These are phyloP conservation scores for Lithohypha guttulata DNA, from an alignment of 2,329 filamentous ascomycete genomes.

Conservation along the genomic window DNA sequence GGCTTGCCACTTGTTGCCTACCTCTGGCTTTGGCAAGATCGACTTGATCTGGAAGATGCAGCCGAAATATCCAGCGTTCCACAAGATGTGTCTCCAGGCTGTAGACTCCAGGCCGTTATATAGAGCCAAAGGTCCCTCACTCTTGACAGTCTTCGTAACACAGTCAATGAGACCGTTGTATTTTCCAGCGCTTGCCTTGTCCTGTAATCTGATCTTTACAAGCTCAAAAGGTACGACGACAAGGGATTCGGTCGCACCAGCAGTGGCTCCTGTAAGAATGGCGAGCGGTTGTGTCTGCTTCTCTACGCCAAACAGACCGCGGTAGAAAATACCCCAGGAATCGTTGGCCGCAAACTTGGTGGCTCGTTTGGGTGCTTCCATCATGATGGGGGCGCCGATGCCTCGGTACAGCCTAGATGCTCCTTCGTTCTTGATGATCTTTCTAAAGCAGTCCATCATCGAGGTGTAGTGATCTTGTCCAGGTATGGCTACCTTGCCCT, in stretches of 20 bases:
- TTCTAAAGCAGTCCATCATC: constrained; percentile 96
- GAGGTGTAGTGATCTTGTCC: constrained; percentile 84
- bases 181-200: constrained; percentile 79
- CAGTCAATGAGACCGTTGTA: constrained; percentile 46
- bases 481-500: constrained; percentile 55
- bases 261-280: constrained; percentile 83
- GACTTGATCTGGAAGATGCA: constrained; percentile 95
- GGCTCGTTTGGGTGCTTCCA: constrained; percentile 93
- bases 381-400: constrained; percentile 89
- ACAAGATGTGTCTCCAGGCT: constrained; percentile 86
- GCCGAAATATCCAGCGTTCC: constrained; percentile 96
- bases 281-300: constrained; percentile 91
- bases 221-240: constrained; percentile 97
- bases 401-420: constrained; percentile 88
- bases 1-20: constrained; percentile 61
- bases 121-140: constrained; percentile 75
- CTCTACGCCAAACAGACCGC: constrained; percentile 66
- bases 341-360: constrained; percentile 99
- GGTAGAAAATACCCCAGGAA: constrained; percentile 93
- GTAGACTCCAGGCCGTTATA: constrained; percentile 97
- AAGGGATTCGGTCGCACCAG: constrained; percentile 89
- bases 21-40: constrained; percentile 65
- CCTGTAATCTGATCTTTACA: constrained; percentile 95
- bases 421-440: constrained; percentile 92
- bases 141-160: constrained; percentile 58